Percentiles rank a stretch among this genome's conserved stretches.
phyloP scores from a whole-genome alignment of 1,139 yeast genomes.

The Blastobotrys apis region DNA sequence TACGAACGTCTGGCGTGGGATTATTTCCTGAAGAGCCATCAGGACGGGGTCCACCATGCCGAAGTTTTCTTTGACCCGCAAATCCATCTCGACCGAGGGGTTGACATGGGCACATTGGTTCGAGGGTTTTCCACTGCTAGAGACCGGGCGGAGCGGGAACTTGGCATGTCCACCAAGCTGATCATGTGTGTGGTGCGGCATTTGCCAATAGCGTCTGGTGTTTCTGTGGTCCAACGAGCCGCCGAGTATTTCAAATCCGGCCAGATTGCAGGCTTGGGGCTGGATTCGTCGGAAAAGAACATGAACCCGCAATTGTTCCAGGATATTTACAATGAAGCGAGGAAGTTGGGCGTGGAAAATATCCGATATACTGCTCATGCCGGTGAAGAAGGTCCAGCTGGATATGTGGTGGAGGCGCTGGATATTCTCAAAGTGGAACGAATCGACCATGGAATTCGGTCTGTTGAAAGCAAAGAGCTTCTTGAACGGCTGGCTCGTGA shows the following conservation, averaged over 20 bases:
- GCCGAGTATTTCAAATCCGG: constrained; percentile 49
- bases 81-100: constrained; percentile 68
- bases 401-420: constrained; percentile 53
- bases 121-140: constrained; percentile 63
- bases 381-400: constrained; percentile 80
- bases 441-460: constrained; percentile 75
- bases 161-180: constrained; percentile 60
- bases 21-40: constrained; percentile 56
- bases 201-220: constrained; percentile 54
- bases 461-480: constrained; percentile 50
- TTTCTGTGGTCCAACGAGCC: constrained; percentile 52
- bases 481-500: constrained; percentile 52
- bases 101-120: constrained; percentile 55
- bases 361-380: constrained; percentile 75
- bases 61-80: constrained; percentile 84
- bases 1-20: constrained; percentile 72
- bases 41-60: constrained; percentile 56
- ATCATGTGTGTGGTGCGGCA: constrained; percentile 81
- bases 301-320: constrained; percentile 65
- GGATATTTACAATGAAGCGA: constrained; percentile 54
- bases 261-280: constrained; percentile 64
- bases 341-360: constrained; percentile 36
- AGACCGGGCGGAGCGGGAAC: constrained; percentile 50
- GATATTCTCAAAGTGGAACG: constrained; percentile 58
- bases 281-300: constrained; percentile 72